Conservation (phyloP, 768 basidiomycete genomes). For the Lactarius deliciosus region DNA sequence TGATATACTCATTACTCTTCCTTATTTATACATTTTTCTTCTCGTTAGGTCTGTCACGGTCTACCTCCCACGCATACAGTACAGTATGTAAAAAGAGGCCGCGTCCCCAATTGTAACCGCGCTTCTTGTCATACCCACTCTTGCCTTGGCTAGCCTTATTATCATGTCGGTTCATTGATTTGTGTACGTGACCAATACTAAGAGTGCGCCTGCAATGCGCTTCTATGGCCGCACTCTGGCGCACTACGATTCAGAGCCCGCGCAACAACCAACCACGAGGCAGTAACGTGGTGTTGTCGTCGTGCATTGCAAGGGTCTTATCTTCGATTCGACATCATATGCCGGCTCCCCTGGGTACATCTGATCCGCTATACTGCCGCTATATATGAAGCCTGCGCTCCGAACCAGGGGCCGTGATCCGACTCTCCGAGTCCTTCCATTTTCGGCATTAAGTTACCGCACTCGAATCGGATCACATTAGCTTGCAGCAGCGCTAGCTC, state of each 20-base stretch:
- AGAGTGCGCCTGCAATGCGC: background rate
- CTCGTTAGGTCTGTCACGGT: background rate
- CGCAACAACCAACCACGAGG: background rate
- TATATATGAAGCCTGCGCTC: background rate
- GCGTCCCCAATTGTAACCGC: background rate
- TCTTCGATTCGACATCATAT: background rate
- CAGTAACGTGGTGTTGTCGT: background rate
- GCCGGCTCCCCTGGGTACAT: background rate
- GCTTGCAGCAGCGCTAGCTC: too few relatives aligned
- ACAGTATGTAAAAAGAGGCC: background rate
- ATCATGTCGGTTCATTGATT: background rate
- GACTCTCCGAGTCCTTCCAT: background rate
- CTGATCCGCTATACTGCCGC: background rate
- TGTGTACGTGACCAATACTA: background rate
- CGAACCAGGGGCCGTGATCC: background rate
- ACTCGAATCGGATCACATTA: too few relatives aligned
- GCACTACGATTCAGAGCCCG: background rate
- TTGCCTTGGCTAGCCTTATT: background rate
- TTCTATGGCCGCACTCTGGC: background rate
- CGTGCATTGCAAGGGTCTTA: background rate
- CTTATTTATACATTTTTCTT: background rate
- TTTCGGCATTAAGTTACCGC: too few relatives aligned
- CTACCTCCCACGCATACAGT: background rate
- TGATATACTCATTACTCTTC: background rate
- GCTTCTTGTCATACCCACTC: background rate